phyloP scores from a whole-genome alignment of 139 green algal genomes.

The Micractinium sp. region DNA sequence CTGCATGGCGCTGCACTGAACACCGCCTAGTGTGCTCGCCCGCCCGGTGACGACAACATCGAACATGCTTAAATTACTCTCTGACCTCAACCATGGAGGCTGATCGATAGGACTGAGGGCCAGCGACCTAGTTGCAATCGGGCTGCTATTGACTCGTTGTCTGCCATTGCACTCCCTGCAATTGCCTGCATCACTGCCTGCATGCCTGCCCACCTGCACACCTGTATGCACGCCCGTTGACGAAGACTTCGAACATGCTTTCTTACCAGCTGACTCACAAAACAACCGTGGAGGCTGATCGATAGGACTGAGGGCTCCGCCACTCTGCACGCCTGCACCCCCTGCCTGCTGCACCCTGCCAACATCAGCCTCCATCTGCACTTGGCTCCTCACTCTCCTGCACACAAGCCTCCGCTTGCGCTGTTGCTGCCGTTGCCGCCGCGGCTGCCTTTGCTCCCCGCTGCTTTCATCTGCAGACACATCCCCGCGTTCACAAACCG shows the following conservation, averaged over 20 bases:
- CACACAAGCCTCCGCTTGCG: too few species aligned
- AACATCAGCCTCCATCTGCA: too few species aligned
- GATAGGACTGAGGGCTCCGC: slow-evolving; percentile 29
- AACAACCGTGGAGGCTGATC: slow-evolving; percentile 32
- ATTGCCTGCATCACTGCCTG: too few species aligned
- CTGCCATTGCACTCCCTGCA: neutral
- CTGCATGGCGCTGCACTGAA: neutral
- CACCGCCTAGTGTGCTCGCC: neutral
- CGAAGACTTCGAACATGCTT: slow-evolving; percentile 11
- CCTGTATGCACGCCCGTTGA: neutral
- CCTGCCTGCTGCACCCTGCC: too few species aligned
- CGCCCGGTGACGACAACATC: slow-evolving; percentile 16
- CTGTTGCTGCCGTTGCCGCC: too few species aligned
- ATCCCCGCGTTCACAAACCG: neutral
- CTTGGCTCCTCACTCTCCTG: too few species aligned
- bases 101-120: slow-evolving; percentile 37
- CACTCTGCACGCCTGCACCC: neutral
- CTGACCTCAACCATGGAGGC: slow-evolving; percentile 28
- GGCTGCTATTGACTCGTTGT: too few species aligned
- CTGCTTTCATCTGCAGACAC: too few species aligned
- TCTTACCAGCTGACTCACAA: neutral
- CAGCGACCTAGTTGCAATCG: too few species aligned
- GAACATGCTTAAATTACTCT: neutral
- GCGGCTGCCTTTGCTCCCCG: too few species aligned
- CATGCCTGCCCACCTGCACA: neutral